Base-by-base conservation (phyloP, 352 stramenopile genomes). In the Pythium myriotylum region DNA sequence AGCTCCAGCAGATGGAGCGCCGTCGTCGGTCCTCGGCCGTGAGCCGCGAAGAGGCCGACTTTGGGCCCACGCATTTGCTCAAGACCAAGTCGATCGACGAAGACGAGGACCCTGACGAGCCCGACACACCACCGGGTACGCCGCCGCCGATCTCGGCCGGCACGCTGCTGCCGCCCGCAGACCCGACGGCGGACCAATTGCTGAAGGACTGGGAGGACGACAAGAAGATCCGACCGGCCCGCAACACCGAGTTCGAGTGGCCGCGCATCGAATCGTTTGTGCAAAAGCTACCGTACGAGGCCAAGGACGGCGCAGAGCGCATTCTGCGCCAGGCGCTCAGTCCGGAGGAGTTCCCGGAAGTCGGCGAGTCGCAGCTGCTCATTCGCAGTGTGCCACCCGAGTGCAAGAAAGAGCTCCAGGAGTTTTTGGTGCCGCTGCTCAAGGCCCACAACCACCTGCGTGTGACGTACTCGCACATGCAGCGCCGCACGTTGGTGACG, bases 401-500 rank as follows among this genome's bases (percentile, higher is more conserved):
- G 52, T 71, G 74, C 19, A 79, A 88, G 41, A 70, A 77, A 9
- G 83, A 91, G 39, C 59, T 92, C 14, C 49, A 70, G 3, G 73
- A 87, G 42, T 90, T 85, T 46, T 27, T 94, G 14, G 42, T 94
- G 41, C 85, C 85, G 32, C 53, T 89, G 39, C 73, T 94, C 35
- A 94, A 92, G 67, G 75, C 82, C 9, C 74, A 91, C 40, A 82
- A 84, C 35, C 75, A 76, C 29, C 65, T 91, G 42, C 73, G 84
- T 23, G 74, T 94, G 14, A 81, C 77, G 45, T 94, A 88, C 55
- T 71, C 76, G 24, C 88, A 77, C 4, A 70, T 90, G 68, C 69
- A 89, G 69, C 82, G 85, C 24, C 81, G 79, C 45, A 91, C 84
- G 14, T 62, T 94, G 0, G 83, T 89, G 19, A 91, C 85, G 1